These are phyloP conservation scores for Apophysomyces variabilis DNA, from an alignment of 371 early-diverging fungal genomes.

Conservation along the genomic window DNA sequence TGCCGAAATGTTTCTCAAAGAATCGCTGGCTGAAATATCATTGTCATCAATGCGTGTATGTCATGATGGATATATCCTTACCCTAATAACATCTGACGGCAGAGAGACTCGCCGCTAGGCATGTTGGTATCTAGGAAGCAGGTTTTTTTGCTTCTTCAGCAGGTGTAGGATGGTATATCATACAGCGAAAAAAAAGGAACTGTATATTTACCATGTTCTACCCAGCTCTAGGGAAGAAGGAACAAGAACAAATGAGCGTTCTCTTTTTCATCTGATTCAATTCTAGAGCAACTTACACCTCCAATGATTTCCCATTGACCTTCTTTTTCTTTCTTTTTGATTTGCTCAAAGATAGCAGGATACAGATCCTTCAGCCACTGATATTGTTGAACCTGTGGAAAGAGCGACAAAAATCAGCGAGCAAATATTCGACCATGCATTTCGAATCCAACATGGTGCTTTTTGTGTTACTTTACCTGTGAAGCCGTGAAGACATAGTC, in stretches of 20 bases:
- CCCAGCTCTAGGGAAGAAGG: conserved; percentile 45
- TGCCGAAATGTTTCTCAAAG: conserved; percentile 86
- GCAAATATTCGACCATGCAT: too few relatives aligned
- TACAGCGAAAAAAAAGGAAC: too few relatives aligned
- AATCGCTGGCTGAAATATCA: conserved; percentile 68
- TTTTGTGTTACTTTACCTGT: conserved; percentile 55
- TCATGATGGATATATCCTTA: conserved; percentile 13
- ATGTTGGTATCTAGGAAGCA: conserved; percentile 89
- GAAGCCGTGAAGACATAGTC: conserved; percentile 91
- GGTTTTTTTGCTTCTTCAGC: too few relatives aligned
- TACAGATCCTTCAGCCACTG: conserved; percentile 90
- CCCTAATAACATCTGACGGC: conserved; percentile 92
- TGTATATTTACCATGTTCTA: conserved; percentile 45
- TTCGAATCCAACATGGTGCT: background rate
- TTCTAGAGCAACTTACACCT: conserved; percentile 49
- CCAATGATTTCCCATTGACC: conserved; percentile 96
- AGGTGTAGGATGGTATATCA: too few relatives aligned
- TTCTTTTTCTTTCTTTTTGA: conserved; percentile 67
- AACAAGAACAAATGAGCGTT: background rate
- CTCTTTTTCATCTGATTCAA: background rate
- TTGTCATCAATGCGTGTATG: background rate
- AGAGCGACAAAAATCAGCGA: background rate
- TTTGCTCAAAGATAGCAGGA: conserved; percentile 80
- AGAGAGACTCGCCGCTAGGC: conserved; percentile 93
- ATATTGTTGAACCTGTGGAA: conserved; percentile 77